Evolutionary conservation across 2,329 filamentous ascomycete species (phyloP).

Genomic region (Lecanoromycetidae sp.): DNA sequence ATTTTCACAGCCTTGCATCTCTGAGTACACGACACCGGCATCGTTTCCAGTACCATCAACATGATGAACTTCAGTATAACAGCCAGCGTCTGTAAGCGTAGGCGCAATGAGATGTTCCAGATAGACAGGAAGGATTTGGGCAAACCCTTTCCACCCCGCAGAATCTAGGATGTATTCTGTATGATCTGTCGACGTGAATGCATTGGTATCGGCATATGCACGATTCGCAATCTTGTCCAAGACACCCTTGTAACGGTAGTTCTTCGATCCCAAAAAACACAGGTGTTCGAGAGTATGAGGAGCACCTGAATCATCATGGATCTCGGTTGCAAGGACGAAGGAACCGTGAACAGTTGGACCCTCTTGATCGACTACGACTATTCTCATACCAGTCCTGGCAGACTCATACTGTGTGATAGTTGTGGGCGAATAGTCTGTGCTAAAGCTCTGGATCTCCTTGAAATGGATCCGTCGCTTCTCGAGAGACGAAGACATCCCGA

Average conservation of each 20-base stretch:
- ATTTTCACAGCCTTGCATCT: slow-evolving; percentile 95
- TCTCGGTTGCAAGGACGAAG: slow-evolving; percentile 92
- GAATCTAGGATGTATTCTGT: slow-evolving; percentile 93
- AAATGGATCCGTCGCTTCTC: slow-evolving; percentile 41
- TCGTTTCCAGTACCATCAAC: slow-evolving; percentile 88
- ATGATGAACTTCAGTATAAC: slow-evolving; percentile 93
- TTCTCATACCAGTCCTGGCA: slow-evolving; percentile 82
- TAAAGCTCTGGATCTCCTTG: slow-evolving; percentile 72
- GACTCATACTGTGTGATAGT: slow-evolving; percentile 94
- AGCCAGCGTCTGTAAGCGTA: slow-evolving; percentile 82
- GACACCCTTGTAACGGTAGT: slow-evolving; percentile 86
- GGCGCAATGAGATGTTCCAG: slow-evolving; percentile 88
- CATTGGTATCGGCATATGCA: slow-evolving; percentile 88
- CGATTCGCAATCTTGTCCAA: slow-evolving; percentile 88
- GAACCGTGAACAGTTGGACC: slow-evolving; percentile 93
- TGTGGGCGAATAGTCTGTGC: slow-evolving; percentile 78
- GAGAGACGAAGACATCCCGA: too few species aligned
- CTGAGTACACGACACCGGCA: slow-evolving; percentile 93
- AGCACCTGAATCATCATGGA: slow-evolving; percentile 90
- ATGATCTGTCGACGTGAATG: slow-evolving; percentile 84
- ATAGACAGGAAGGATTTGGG: slow-evolving; percentile 87
- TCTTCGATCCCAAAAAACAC: slow-evolving; percentile 83
- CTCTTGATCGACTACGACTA: slow-evolving; percentile 80
- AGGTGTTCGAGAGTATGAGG: slow-evolving; percentile 77
- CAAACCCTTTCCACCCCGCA: slow-evolving; percentile 93